Base-by-base conservation (phyloP, 441 rosid genomes). In the Adansonia madagascariensis region DNA sequence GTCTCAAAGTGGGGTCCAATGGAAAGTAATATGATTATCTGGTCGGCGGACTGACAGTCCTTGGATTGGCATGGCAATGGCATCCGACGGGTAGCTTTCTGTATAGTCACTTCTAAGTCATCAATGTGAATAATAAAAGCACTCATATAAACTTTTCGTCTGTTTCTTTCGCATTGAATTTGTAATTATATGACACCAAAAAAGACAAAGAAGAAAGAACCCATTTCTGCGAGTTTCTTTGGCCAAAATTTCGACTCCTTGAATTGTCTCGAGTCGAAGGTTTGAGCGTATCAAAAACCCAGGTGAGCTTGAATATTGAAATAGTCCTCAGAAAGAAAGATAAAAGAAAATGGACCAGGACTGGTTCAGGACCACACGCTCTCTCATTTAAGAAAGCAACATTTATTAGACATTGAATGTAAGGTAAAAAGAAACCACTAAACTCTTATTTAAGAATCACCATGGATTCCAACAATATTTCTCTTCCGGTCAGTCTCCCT, bases 121-220 rank as follows among this genome's bases (percentile, higher is more conserved):
- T 60, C 39, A 46, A 67, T 67, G 52, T 52, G 56, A 20, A 62
- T 50, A 56, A 41, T 59, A 2, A 62, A 18, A 15, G 57, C 73
- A 39, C 63, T 49, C 52, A 39, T 49, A 59, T 59, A 0, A 53
- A 31, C 35, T 14, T 50, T 46, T 76, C 69, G 82, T 75, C 82
- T 9, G 75, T 56, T 59, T 77, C 77, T 73, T 24, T 61, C 7
- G 22, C 84, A 83, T 81, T 84, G 46, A 82, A 76, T 77, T 72
- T 78, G 79, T 47, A 72, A 79, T 80, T 71, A 72, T 52, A 72
- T 31, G 1, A 39, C 56, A 53, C 78, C 14, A 78, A 71, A 84
- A 82, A 78, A 79, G 91, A 86, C 89, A 86, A 31, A 31, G 35
- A 3, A 31, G 35, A 31, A 85, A 86, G 55, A 85, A 86, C 78